phyloP scores from a whole-genome alignment of 2,329 filamentous ascomycete species.

The Aspergillus sp. region DNA sequence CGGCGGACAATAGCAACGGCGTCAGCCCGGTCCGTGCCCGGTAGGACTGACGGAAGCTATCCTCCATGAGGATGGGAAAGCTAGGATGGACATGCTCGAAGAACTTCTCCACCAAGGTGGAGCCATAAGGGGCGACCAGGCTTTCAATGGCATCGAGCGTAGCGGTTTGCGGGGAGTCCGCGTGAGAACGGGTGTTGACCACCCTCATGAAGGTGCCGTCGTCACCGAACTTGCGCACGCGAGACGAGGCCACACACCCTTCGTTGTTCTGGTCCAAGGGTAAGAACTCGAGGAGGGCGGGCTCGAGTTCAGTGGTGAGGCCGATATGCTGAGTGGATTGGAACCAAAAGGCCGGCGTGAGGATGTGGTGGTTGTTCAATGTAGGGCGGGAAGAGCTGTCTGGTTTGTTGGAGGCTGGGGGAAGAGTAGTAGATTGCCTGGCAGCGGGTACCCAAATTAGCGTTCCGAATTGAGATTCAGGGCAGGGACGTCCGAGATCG shows the following conservation, averaged over 20 bases:
- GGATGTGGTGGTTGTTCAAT: constrained; percentile 22
- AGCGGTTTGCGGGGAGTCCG: constrained; percentile 34
- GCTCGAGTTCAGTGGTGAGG: constrained; percentile 46
- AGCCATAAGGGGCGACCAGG: constrained; percentile 46
- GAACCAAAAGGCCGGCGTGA: constrained; percentile 37
- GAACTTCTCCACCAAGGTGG: constrained; percentile 47
- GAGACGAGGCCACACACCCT: constrained; percentile 36
- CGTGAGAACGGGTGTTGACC: constrained; percentile 32
- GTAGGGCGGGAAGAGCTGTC: constrained; percentile 20
- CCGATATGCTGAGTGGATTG: constrained; percentile 46
- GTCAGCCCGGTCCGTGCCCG: constrained; percentile 40
- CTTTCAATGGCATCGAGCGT: constrained; percentile 46
- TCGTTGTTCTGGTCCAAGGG: constrained; percentile 45
- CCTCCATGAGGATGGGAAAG: constrained; percentile 46
- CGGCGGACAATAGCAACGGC: constrained; percentile 41
- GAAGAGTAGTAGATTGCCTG: constrained; percentile 29
- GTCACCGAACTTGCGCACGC: constrained; percentile 41
- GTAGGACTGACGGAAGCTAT: constrained; percentile 47
- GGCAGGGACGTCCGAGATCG: constrained; percentile 24
- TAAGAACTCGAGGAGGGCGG: constrained; percentile 41
- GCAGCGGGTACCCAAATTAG: constrained; percentile 20
- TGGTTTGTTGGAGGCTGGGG: constrained; percentile 23
- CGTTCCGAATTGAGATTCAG: constrained; percentile 16
- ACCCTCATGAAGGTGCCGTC: constrained; percentile 47
- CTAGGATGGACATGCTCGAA: constrained; percentile 47